Base-by-base conservation (phyloP, 352 stramenopile species). In the Globisporangium alternatum region DNA sequence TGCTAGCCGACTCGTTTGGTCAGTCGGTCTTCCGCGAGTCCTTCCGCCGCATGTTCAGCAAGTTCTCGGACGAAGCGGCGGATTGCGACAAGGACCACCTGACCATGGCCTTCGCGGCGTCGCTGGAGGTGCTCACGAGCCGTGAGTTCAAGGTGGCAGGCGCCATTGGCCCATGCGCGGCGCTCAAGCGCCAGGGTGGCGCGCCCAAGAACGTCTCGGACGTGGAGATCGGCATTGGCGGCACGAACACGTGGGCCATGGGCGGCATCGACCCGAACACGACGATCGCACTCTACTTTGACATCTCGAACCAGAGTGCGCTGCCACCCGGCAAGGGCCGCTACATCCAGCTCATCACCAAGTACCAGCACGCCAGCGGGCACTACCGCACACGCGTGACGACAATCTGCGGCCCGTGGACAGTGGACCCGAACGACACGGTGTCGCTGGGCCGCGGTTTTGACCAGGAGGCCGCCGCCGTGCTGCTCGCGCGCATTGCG, bases 211-310 rank as follows among this genome's bases (percentile, higher is more conserved):
- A 98, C 75, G 97, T 99, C 22, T 97, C 93, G 35, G 97, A 99
- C 67, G 90, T 98, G 39, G 94, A 98, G 75, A 97, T 99, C 53
- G 97, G 98, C 49, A 78, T 97, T 19, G 84, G 83, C n/a, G 84
- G 83, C 43, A 94, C 85, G 19, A 95, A 96, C 66, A 77, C 79
- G 51, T 99, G 98, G 98, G 97, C 91, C 66, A 89, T 99, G 73
- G 97, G 97, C 43, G 97, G 97, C 44, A 87, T 99, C 53, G 97
- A 99, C 71, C 97, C 97, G 22, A 90, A 95, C 55, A 99, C 97
- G n/a, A 99, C 97, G 1, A 72, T 99, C 49, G 98, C 97, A 58
- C 80, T 99, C 60, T 99, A 99, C 80, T 99, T 99, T 82, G 98
- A 99, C 71, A 89, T 99, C 63, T 91, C 89, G 17, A 95, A 95